Conservation (phyloP, 2,329 filamentous ascomycete genomes). For the Sarocladium kiliense region DNA sequence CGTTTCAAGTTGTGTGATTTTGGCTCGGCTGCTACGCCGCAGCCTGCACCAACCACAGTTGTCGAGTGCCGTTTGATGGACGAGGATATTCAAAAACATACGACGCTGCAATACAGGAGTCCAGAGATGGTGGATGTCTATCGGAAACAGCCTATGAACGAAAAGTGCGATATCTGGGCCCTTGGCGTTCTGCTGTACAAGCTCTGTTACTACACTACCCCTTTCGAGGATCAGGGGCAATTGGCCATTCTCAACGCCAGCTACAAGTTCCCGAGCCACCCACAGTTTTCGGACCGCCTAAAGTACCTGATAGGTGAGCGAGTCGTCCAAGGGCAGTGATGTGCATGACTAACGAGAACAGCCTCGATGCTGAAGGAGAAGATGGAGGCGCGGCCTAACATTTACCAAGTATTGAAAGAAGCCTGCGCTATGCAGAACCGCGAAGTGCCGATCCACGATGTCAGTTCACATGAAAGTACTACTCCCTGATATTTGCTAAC, state of each 20-base stretch:
- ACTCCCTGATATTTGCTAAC: background rate
- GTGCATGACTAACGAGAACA: slow-evolving; percentile 26
- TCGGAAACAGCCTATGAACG: slow-evolving; percentile 90
- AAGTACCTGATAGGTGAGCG: slow-evolving; percentile 79
- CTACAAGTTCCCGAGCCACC: slow-evolving; percentile 86
- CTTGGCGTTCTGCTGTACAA: slow-evolving; percentile 94
- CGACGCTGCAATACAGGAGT: slow-evolving; percentile 93
- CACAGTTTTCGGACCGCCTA: slow-evolving; percentile 80
- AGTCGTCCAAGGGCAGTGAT: background rate
- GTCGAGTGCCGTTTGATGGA: slow-evolving; percentile 89
- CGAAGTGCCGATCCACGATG: slow-evolving; percentile 83
- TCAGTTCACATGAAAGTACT: slow-evolving; percentile 38
- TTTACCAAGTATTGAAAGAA: slow-evolving; percentile 88
- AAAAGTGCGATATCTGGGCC: slow-evolving; percentile 99
- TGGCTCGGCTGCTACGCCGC: slow-evolving; percentile 80
- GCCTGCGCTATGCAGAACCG: slow-evolving; percentile 84
- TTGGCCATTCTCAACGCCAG: slow-evolving; percentile 95
- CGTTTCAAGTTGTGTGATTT: slow-evolving; percentile 98
- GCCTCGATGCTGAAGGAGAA: slow-evolving; percentile 88
- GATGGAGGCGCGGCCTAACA: slow-evolving; percentile 74
- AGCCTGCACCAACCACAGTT: slow-evolving; percentile 78
- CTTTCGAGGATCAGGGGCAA: slow-evolving; percentile 96
- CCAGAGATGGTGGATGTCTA: slow-evolving; percentile 99
- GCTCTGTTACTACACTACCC: slow-evolving; percentile 97
- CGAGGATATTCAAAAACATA: slow-evolving; percentile 95